Evolutionary conservation across 2,329 filamentous ascomycete genomes (phyloP).

Genomic region (Diaporthe sp.): DNA sequence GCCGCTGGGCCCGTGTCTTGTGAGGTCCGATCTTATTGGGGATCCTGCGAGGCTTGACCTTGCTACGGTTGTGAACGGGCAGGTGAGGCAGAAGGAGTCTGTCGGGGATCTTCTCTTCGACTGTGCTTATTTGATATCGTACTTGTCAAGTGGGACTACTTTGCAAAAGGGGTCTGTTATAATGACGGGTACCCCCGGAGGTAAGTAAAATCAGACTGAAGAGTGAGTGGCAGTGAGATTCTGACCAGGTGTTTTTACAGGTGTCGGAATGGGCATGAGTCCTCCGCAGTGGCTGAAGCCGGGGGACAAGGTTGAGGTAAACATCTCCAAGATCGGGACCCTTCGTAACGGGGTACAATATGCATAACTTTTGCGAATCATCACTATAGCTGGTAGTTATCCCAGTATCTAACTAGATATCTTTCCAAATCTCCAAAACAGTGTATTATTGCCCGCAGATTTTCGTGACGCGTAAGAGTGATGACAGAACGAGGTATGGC

Average conservation of each 20-base stretch:
- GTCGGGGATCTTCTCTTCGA: constrained; percentile 62
- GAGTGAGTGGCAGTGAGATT: neutral
- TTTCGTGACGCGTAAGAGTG: neutral
- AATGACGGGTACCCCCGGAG: constrained; percentile 61
- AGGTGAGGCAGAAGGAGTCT: constrained; percentile 59
- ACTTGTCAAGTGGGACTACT: constrained; percentile 58
- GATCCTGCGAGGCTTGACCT: constrained; percentile 60
- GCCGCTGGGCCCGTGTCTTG: constrained; percentile 65
- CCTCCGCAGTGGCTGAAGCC: constrained; percentile 56
- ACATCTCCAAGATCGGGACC: constrained; percentile 57
- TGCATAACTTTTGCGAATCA: constrained; percentile 17
- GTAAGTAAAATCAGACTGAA: constrained; percentile 43
- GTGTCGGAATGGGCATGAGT: constrained; percentile 59
- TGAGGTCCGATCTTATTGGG: constrained; percentile 56
- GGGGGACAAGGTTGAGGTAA: constrained; percentile 57
- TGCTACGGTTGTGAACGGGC: constrained; percentile 62
- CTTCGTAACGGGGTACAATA: constrained; percentile 54
- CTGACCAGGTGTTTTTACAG: constrained; percentile 38
- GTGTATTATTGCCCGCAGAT: neutral
- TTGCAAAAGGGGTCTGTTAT: constrained; percentile 59
- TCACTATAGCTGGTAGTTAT: neutral
- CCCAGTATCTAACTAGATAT: neutral
- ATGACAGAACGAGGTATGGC: too few relatives aligned
- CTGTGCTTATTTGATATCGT: constrained; percentile 53
- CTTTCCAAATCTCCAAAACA: neutral